Base-by-base conservation (phyloP, 2,329 filamentous ascomycete genomes). In the Polytolypa hystricis region DNA sequence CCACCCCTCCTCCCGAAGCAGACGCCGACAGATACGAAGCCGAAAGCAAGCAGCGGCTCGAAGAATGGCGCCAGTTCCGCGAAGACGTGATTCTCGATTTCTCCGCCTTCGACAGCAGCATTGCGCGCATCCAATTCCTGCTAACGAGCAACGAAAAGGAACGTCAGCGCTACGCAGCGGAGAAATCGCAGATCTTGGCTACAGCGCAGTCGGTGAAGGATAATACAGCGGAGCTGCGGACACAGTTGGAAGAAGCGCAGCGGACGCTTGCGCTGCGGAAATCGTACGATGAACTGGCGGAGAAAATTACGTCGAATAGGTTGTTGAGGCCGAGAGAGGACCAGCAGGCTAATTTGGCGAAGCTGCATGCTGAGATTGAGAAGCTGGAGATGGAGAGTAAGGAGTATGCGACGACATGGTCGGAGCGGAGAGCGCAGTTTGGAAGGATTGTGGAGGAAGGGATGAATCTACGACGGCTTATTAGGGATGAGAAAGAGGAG, bases 401-500 rank as follows among this genome's bases (percentile, higher is more conserved):
- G 52, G 79, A 82, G 25, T 93, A 93, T 56, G 81, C 77, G 33
- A 73, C 71, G 45, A 91, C 84, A 0, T 95, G 87, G 87, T 69
- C 74, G 28, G 86, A 93, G 60, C 72, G 89, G 26, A 70, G 81
- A 43, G 82, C 85, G 48, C 85, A 94, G 60, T 94, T 95, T 58
- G 83, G 80, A 40, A 73, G 77, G 38, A 87, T 96, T 51, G 83
- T 94, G 55, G 83, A 87, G 41, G 89, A 95, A 64, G 85, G 85
- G n/a, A 82, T 83, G 73, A 71, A 84, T 45, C 71, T 96, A 57
- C 70, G 87, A 40, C 72, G 84, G 33, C 70, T 93, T 56, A 94
- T 96, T 52, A 78, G 86, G 42, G 87, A 94, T 52, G 89, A 95
- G 67, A 93, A 94, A 63, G 87, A 94, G 57, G 86, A 94, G 61